Evolutionary conservation across 2,329 filamentous ascomycete species (phyloP).

Genomic region (Polytolypa hystricis): DNA sequence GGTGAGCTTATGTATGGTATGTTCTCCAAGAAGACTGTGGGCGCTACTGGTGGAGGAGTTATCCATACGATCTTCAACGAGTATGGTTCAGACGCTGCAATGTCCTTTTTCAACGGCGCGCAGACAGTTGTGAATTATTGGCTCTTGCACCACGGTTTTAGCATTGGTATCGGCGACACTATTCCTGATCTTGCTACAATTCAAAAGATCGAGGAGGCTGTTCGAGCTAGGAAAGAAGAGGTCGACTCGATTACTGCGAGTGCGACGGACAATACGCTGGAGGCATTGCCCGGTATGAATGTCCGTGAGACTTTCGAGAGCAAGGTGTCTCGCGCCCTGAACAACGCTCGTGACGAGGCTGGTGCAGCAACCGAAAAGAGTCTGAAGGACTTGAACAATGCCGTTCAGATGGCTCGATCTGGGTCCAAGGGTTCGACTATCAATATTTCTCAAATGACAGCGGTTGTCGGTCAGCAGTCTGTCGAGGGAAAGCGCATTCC

Average conservation of each 20-base stretch:
- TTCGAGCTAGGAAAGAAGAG: constrained; percentile 69
- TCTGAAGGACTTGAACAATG: constrained; percentile 92
- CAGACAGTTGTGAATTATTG: constrained; percentile 96
- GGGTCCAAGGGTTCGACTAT: constrained; percentile 98
- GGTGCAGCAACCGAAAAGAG: constrained; percentile 85
- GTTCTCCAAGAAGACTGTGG: constrained; percentile 86
- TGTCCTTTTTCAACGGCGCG: constrained; percentile 90
- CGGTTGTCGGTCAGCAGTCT: constrained; percentile 93
- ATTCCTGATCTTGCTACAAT: constrained; percentile 84
- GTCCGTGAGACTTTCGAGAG: constrained; percentile 97
- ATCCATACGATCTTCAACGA: constrained; percentile 96
- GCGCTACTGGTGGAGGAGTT: constrained; percentile 80
- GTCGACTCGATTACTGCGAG: constrained; percentile 63
- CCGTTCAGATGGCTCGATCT: constrained; percentile 88
- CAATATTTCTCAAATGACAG: constrained; percentile 99
- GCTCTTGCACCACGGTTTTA: constrained; percentile 92
- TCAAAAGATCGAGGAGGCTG: constrained; percentile 68
- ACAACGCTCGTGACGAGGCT: constrained; percentile 91
- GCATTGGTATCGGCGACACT: constrained; percentile 96
- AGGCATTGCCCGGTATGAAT: constrained; percentile 96
- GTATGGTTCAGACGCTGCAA: constrained; percentile 70
- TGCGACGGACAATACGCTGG: constrained; percentile 77
- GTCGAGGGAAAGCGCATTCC: constrained; percentile 98
- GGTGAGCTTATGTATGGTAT: constrained; percentile 86
- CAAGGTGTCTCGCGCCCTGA: constrained; percentile 87